Conservation (phyloP, 2,329 filamentous ascomycete species). For the Phyllosticta capitalensis region DNA sequence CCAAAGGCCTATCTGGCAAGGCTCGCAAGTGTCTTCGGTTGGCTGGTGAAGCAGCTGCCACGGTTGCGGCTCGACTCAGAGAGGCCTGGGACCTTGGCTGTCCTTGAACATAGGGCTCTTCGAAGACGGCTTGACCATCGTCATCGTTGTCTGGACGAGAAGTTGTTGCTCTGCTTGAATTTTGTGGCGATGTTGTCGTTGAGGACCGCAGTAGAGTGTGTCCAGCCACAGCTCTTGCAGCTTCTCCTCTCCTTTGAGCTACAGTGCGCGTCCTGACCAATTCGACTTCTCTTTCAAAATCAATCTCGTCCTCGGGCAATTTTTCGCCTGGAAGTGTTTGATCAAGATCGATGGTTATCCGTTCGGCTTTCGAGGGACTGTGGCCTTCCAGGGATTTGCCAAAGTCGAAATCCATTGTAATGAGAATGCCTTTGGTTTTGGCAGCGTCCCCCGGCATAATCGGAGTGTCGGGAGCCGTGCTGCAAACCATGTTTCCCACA, state of each 20-base stretch:
- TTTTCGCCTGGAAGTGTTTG: slow-evolving; percentile 27
- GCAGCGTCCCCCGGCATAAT: slow-evolving; percentile 7
- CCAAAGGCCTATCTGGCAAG: slow-evolving; percentile 44
- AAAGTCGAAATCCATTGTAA: slow-evolving; percentile 31
- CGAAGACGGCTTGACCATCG: slow-evolving; percentile 26
- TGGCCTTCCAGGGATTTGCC: slow-evolving; percentile 18
- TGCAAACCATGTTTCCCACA: slow-evolving; percentile 20
- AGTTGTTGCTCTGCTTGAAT: slow-evolving; percentile 11
- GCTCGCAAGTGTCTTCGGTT: slow-evolving; percentile 57
- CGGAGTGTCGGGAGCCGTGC: slow-evolving; percentile 4
- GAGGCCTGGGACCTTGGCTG: slow-evolving; percentile 31
- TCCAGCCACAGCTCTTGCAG: slow-evolving; percentile 17
- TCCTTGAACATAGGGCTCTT: slow-evolving; percentile 31
- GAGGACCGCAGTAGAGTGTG: slow-evolving; percentile 21
- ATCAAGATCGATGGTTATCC: slow-evolving; percentile 25
- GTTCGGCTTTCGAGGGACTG: neutral
- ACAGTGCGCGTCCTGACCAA: slow-evolving; percentile 29
- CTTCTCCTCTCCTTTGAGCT: slow-evolving; percentile 25
- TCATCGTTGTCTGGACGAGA: slow-evolving; percentile 19
- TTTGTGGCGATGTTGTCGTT: slow-evolving; percentile 18
- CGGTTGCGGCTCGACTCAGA: slow-evolving; percentile 34
- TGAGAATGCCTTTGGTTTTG: slow-evolving; percentile 25
- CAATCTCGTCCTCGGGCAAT: slow-evolving; percentile 30
- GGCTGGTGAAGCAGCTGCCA: slow-evolving; percentile 56
- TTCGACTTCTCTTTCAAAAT: slow-evolving; percentile 33